Conservation (phyloP, 2,329 filamentous ascomycete genomes). For the Spiromastix sp. region DNA sequence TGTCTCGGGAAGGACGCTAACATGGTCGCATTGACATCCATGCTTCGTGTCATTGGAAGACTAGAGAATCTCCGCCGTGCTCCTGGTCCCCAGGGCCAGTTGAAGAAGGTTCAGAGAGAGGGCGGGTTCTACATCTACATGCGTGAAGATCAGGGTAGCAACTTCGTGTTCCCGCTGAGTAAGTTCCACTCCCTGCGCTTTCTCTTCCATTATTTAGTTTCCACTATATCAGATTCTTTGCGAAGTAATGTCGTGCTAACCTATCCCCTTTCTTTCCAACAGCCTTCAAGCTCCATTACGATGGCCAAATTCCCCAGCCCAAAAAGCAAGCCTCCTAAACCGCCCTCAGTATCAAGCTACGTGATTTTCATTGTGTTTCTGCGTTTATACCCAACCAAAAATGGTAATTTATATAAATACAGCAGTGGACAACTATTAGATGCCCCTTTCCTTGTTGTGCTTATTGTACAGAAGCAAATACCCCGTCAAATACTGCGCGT, state of each 20-base stretch:
- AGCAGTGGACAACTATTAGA: no score
- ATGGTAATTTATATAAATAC: no score
- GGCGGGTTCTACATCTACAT: conserved; percentile 38
- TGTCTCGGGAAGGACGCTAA: conserved; percentile 36
- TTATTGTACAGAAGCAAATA: no score
- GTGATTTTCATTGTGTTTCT: no score
- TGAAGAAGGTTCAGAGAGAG: conserved; percentile 41
- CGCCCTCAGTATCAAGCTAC: no score
- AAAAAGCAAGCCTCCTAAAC: no score
- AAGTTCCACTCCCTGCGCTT: conserved; percentile 27
- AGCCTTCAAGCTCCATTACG: conserved; percentile 37
- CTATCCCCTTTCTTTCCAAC: conserved; percentile 1
- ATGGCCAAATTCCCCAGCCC: conserved; percentile 22
- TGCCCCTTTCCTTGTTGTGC: no score
- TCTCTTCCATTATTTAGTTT: conserved; percentile 43
- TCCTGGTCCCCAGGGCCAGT: conserved; percentile 35
- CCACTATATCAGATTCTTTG: no score
- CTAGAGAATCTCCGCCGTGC: conserved; percentile 38
- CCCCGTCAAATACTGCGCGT: no score
- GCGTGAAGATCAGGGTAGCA: conserved; percentile 41
- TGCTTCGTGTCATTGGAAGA: conserved; percentile 34
- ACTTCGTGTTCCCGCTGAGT: conserved; percentile 38
- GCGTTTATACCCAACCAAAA: no score
- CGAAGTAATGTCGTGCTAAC: conserved; percentile 30
- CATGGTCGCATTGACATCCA: conserved; percentile 29